Conservation (phyloP, 352 stramenopile species). For the Globisporangium sylvaticum region DNA sequence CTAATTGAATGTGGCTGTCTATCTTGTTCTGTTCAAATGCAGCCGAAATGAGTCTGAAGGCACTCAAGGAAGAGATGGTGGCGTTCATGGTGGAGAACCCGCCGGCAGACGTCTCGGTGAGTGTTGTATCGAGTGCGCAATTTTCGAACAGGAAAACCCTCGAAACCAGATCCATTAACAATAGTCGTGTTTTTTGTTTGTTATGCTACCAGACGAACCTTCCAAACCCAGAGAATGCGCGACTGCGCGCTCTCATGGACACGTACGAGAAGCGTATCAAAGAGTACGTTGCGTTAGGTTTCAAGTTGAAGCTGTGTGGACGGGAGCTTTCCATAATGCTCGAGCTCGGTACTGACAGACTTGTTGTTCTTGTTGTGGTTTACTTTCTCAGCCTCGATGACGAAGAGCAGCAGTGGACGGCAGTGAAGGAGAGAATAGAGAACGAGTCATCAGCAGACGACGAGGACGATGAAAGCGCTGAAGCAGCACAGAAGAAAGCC, state of each 20-base stretch:
- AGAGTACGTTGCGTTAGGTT: constrained; percentile 19
- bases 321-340: not conserved
- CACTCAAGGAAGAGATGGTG: constrained; percentile 60
- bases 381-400: constrained; percentile 27
- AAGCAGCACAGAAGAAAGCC: constrained; percentile 7
- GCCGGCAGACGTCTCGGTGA: constrained; percentile 44
- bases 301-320: not conserved
- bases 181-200: not conserved
- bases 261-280: constrained; percentile 39
- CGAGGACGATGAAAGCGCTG: constrained; percentile 7
- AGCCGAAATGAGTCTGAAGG: constrained; percentile 59
- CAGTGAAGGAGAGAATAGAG: constrained; percentile 37
- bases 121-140: not conserved
- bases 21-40: not conserved
- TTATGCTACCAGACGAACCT: constrained; percentile 28
- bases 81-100: constrained; percentile 50
- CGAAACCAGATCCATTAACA: not conserved
- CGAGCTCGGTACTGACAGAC: not conserved
- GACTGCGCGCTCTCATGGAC: constrained; percentile 46
- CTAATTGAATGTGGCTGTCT: not conserved
- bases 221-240: constrained; percentile 60
- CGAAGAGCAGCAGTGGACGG: constrained; percentile 53
- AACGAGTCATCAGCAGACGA: constrained; percentile 15
- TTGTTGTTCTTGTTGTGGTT: not conserved
- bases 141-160: not conserved